Conservation (phyloP, 2,329 filamentous ascomycete genomes). For the Claviceps sp. region DNA sequence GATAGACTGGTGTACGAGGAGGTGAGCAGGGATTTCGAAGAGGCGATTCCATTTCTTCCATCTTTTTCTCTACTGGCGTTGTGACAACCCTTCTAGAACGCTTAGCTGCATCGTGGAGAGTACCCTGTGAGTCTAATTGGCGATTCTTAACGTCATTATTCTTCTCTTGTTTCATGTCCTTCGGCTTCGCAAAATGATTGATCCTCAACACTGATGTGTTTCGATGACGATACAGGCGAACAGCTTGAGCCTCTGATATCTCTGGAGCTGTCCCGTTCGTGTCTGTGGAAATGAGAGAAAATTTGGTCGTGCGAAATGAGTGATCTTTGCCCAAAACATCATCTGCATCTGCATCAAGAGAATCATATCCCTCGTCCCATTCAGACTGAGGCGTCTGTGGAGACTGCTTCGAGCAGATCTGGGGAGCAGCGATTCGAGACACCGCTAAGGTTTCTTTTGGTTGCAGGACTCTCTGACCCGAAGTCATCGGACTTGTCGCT, state of each 20-base stretch:
- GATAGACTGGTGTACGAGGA: conserved; percentile 34
- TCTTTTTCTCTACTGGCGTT: conserved; percentile 36
- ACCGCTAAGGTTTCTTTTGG: background rate
- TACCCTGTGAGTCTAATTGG: conserved; percentile 12
- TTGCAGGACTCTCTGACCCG: too few species aligned
- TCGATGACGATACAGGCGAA: conserved; percentile 50
- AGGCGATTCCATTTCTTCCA: conserved; percentile 46
- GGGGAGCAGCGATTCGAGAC: background rate
- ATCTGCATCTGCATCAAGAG: conserved; percentile 36
- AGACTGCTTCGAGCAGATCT: background rate
- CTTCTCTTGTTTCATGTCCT: conserved; percentile 28
- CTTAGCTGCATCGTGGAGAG: conserved; percentile 25
- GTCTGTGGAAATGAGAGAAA: conserved; percentile 48
- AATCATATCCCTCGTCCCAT: conserved; percentile 9
- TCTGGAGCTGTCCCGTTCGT: conserved; percentile 49
- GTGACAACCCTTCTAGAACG: conserved; percentile 28
- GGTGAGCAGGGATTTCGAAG: conserved; percentile 48
- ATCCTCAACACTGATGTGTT: conserved; percentile 51
- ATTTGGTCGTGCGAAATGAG: conserved; percentile 46
- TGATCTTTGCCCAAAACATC: conserved; percentile 38
- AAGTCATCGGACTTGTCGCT: background rate
- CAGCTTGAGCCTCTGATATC: conserved; percentile 48
- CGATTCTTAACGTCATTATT: conserved; percentile 11
- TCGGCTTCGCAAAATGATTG: conserved; percentile 38
- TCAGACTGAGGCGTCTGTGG: conserved; percentile 2